Percentiles rank a stretch among this genome's conserved stretches.
These are phyloP conservation scores for Neonectria hederae DNA, from an alignment of 2,329 filamentous ascomycete genomes.

Conservation along the genomic window DNA sequence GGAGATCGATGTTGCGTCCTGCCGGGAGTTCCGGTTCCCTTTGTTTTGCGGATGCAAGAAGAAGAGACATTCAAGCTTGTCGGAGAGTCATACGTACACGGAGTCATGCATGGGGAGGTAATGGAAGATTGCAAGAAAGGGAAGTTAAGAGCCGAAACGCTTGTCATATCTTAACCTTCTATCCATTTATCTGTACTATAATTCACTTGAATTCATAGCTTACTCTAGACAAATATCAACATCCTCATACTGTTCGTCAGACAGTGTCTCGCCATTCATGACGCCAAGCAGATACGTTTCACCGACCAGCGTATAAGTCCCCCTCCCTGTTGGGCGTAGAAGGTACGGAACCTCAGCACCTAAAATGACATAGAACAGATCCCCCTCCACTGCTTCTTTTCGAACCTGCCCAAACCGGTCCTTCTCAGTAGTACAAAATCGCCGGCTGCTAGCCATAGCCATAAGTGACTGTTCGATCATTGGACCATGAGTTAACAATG, in stretches of 20 bases:
- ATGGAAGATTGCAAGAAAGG: background rate
- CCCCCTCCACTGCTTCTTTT: background rate
- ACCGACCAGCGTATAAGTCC: background rate
- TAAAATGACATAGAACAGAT: background rate
- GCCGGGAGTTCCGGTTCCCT: too few relatives aligned
- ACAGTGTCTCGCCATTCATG: conserved; percentile 3
- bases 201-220: background rate
- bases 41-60: too few relatives aligned
- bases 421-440: background rate
- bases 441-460: background rate
- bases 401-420: background rate
- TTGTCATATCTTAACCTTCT: background rate
- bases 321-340: background rate
- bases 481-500: background rate
- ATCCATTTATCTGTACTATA: background rate
- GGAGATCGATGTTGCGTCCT: too few relatives aligned
- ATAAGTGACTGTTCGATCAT: background rate
- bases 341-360: conserved; percentile 8
- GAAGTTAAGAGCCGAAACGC: background rate
- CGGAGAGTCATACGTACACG: too few relatives aligned
- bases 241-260: background rate
- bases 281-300: conserved; percentile 4
- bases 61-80: too few relatives aligned
- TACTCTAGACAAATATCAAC: background rate
- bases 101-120: too few relatives aligned